phyloP scores from a whole-genome alignment of 2,329 filamentous ascomycete genomes.

The Colletotrichum falcatum region DNA sequence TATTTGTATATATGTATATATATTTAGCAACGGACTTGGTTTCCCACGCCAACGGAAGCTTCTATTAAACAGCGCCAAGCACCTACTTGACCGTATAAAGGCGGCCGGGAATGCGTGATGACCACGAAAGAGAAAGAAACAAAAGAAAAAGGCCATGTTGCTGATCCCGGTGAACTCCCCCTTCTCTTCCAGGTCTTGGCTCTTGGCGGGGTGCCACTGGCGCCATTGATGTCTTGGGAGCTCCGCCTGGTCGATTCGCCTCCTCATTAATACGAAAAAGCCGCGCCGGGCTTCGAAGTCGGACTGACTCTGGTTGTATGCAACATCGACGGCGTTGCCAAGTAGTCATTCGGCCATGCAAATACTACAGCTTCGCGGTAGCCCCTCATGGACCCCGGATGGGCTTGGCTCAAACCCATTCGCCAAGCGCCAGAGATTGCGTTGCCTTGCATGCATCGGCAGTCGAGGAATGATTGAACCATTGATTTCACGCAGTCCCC shows the following conservation, averaged over 20 bases:
- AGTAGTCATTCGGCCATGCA: background rate
- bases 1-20: no score
- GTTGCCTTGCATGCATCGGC: background rate
- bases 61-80: conserved; percentile 9
- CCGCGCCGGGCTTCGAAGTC: conserved; percentile 3
- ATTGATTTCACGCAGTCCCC: background rate
- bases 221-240: background rate
- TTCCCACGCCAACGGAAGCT: no score
- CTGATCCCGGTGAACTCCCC: background rate
- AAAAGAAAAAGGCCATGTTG: background rate
- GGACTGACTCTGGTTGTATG: no score
- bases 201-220: conserved; percentile 10
- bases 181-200: background rate
- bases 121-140: no score
- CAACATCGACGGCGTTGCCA: no score
- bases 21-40: conserved; percentile 11
- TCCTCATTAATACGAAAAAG: background rate
- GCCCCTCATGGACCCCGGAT: background rate
- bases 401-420: background rate
- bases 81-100: background rate
- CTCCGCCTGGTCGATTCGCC: background rate
- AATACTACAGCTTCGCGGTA: background rate
- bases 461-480: background rate
- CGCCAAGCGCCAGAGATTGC: background rate
- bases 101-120: background rate